phyloP scores from a whole-genome alignment of 176 grass and related monocot genomes.

The Avena atlantica region DNA sequence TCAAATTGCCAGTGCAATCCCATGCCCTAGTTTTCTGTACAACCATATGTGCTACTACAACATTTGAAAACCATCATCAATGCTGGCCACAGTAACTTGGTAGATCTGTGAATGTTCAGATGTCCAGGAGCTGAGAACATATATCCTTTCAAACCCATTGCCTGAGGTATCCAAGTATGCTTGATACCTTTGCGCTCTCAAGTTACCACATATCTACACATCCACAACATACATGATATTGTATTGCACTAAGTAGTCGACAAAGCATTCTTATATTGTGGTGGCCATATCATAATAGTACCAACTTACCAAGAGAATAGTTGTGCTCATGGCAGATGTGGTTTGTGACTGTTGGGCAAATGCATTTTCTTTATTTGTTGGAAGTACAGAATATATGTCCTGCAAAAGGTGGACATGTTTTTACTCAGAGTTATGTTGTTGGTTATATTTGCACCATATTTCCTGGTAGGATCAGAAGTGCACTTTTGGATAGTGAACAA shows the following conservation, averaged over 20 bases:
- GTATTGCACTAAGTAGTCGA: too few relatives aligned
- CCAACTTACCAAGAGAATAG: neutral
- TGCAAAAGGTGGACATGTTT: neutral
- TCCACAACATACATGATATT: too few relatives aligned
- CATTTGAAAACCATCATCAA: neutral
- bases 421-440: neutral
- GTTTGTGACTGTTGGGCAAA: neutral
- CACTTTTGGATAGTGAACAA: neutral
- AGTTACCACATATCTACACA: too few relatives aligned
- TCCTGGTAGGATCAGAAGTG: neutral
- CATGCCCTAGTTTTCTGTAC: neutral
- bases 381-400: neutral
- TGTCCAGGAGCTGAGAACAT: conserved; percentile 9
- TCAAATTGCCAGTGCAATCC: neutral
- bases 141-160: neutral
- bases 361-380: neutral
- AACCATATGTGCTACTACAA: neutral
- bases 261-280: too few relatives aligned
- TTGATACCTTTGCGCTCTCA: too few relatives aligned
- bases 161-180: neutral
- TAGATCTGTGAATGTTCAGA: neutral
- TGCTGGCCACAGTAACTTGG: conserved; percentile 1
- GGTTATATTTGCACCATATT: neutral
- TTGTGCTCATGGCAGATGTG: neutral
- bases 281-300: neutral